These are phyloP conservation scores for Sechiopsis laciniata DNA, from an alignment of 306 rosid genomes.

Conservation along the genomic window DNA sequence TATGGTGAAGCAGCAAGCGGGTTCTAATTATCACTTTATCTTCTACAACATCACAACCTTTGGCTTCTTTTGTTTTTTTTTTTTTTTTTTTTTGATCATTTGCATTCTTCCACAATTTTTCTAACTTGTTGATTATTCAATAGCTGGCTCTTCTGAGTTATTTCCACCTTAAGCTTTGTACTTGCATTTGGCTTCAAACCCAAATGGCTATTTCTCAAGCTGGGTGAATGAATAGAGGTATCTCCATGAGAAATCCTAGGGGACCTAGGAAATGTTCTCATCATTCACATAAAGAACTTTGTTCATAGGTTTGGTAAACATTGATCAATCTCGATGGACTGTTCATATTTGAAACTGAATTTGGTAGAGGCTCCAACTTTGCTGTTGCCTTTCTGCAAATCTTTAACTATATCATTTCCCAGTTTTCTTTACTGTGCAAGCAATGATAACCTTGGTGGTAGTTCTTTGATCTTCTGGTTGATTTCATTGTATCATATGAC, in stretches of 20 bases:
- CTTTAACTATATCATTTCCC: constrained; percentile 36
- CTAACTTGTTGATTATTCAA: too few relatives aligned
- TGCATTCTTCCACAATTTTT: too few relatives aligned
- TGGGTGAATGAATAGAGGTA: constrained; percentile 25
- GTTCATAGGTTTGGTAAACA: constrained; percentile 27
- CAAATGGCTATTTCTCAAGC: constrained; percentile 36
- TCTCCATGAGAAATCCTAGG: constrained; percentile 30
- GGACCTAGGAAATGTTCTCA: constrained; percentile 37
- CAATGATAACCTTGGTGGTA: constrained; percentile 82
- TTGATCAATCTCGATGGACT: constrained; percentile 27
- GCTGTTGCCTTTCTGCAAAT: constrained; percentile 37
- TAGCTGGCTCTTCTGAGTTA: constrained; percentile 46
- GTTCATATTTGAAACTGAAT: constrained; percentile 30
- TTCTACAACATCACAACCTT: too few relatives aligned
- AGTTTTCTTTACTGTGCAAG: constrained; percentile 66
- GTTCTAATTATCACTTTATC: too few relatives aligned
- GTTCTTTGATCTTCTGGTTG: constrained; percentile 53
- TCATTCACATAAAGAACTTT: constrained; percentile 28
- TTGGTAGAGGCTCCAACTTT: constrained; percentile 57
- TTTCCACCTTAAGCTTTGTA: constrained; percentile 39
- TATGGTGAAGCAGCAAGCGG: too few relatives aligned
- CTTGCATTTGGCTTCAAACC: constrained; percentile 31
- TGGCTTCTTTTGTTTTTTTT: too few relatives aligned
- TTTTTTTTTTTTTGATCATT: too few relatives aligned
- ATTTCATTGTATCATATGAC: too few relatives aligned